Percentiles rank a stretch among this genome's conserved stretches.
Conservation (phyloP, 192 early-diverging fungal species). For the Funneliformis mosseae region DNA sequence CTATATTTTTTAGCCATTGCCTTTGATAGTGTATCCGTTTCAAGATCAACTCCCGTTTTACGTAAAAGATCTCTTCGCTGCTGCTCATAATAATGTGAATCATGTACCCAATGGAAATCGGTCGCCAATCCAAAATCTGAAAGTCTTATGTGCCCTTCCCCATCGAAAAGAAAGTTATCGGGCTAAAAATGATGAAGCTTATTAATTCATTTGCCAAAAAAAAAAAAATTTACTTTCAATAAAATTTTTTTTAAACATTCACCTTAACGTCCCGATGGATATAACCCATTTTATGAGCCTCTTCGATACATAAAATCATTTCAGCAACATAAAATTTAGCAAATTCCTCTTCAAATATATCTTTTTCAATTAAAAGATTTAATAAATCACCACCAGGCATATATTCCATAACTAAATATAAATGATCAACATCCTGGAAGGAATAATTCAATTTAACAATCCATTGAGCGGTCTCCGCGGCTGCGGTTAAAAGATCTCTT, state of each 20-base stretch:
- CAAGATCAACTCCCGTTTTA: constrained; percentile 51
- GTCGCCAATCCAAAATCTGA: constrained; percentile 75
- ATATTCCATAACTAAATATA: constrained; percentile 98
- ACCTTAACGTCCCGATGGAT: constrained; percentile 70
- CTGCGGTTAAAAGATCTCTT: constrained; percentile 69
- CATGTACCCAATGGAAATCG: constrained; percentile 67
- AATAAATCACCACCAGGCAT: constrained; percentile 94
- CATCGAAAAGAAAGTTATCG: constrained; percentile 73
- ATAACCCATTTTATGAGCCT: constrained; percentile 78
- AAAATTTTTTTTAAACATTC: background rate
- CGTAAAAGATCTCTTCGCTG: constrained; percentile 54
- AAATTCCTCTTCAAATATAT: constrained; percentile 70
- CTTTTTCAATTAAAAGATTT: constrained; percentile 90
- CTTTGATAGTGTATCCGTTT: constrained; percentile 45
- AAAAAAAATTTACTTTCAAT: background rate
- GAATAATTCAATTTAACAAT: constrained; percentile 90
- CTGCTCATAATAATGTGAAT: constrained; percentile 63
- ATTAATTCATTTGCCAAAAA: background rate
- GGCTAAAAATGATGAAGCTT: constrained; percentile 43
- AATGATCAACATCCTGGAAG: constrained; percentile 86
- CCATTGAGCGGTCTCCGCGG: constrained; percentile 64
- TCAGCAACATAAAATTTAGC: constrained; percentile 90
- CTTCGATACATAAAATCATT: constrained; percentile 79
- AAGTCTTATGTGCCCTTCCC: constrained; percentile 66
- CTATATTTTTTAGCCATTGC: constrained; percentile 36